These are phyloP conservation scores for Lentinula aciculospora DNA, from an alignment of 768 basidiomycete genomes.

Conservation along the genomic window DNA sequence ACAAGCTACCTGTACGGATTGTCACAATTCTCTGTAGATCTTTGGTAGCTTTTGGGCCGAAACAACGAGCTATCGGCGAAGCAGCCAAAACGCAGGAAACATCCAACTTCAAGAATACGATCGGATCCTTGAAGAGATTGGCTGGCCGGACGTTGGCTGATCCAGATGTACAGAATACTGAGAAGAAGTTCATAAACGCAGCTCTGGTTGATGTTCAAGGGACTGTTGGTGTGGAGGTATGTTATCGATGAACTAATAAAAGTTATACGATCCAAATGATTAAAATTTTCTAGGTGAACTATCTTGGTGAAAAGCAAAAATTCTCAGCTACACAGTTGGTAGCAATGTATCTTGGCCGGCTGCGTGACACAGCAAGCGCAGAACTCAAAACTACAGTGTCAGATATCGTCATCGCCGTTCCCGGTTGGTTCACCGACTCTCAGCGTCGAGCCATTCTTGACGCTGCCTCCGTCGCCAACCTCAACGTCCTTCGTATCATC, in stretches of 20 bases:
- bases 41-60: slow-evolving; percentile 89
- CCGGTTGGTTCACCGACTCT: slow-evolving; percentile 93
- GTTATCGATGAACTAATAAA: slow-evolving; percentile 18
- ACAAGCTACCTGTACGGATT: neutral
- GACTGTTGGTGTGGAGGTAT: slow-evolving; percentile 79
- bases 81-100: slow-evolving; percentile 96
- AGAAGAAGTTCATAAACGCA: slow-evolving; percentile 90
- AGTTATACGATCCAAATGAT: slow-evolving; percentile 5
- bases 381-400: slow-evolving; percentile 86
- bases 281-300: slow-evolving; percentile 59
- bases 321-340: slow-evolving; percentile 91
- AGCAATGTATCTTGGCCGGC: slow-evolving; percentile 86
- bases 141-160: slow-evolving; percentile 79
- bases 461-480: slow-evolving; percentile 82
- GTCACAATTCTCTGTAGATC: slow-evolving; percentile 47
- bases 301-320: slow-evolving; percentile 71
- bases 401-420: slow-evolving; percentile 94
- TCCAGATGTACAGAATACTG: slow-evolving; percentile 73
- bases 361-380: slow-evolving; percentile 77
- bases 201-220: slow-evolving; percentile 81
- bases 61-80: slow-evolving; percentile 90
- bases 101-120: slow-evolving; percentile 96
- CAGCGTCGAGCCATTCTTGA: slow-evolving; percentile 89
- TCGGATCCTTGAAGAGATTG: slow-evolving; percentile 88
- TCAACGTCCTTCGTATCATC: slow-evolving; percentile 91